Evolutionary conservation across 75 land plant species (phyloP), one percentile per base, ranked within the genome.

Genomic region (Pinus tabuliformis): DNA sequence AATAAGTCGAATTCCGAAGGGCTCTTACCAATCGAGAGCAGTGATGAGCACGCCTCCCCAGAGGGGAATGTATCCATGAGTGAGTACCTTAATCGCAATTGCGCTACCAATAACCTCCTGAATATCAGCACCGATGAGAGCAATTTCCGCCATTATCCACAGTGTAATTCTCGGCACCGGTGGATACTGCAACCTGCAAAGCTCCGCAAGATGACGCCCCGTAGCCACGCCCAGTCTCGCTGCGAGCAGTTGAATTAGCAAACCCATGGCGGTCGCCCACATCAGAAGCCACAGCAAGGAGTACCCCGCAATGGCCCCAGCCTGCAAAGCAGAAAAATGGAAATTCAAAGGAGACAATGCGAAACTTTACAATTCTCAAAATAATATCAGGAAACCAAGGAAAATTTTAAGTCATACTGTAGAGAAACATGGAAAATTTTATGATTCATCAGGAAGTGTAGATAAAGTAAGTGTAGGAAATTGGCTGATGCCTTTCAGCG

Each of bases 51-150:
- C 98, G 8, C 98, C 98, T 57, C 82, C 80, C 98, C 98, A 95
- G 37, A 95, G 83, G 6, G 96, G 98, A 24, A 95, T 54, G 70
- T 76, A 73, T n/a, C 98, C 98, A 78, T 87, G 73, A n/a, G 94
- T 87, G 13, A 95, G 73, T 59, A 95, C 86, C 83, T 78, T 86
- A 11, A 95, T 83, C n/a, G 98, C 98, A 78, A 95, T 95, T 21
- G 98, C 96, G 79, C 96, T 95, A 60, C 98, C 98, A 77, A 95
- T 93, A 39, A 95, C 98, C 83, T 95, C 97, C 77, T 95, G 98
- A n/a, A 95, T 94, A 77, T 95, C 98, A 0, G 96, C 93, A 4
- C 98, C 98, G 52, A 95, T 89, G 45, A 95, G 85, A 1, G 98
- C 98, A 56, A 95, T 15, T 81, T 95, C 98, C 13, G 98, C 83